Base-by-base conservation (phyloP, 1,139 yeast genomes). In the Geotrichum reessii region DNA sequence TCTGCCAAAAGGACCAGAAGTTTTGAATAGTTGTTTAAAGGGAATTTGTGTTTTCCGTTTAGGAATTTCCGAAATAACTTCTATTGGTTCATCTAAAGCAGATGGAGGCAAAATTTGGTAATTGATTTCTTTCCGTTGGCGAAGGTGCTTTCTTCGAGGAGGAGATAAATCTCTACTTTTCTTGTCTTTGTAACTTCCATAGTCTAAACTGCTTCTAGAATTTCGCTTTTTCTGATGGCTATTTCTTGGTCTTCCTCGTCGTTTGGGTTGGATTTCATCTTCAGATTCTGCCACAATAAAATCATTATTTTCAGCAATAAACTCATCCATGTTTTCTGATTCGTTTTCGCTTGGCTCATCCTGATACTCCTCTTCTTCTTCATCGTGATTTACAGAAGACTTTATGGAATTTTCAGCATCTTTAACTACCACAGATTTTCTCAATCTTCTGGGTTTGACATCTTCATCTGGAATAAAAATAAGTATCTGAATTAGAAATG, bases 81-180 rank as follows among this genome's bases (percentile, higher is more conserved):
- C 66, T 1, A 63, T 62, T 46, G 80, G 80, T 52, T 76, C 77
- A 64, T 78, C 81, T 42, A 71, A 68, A 3, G 74, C 66, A 7
- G 89, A 76, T 0, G 96, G 96, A 1, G 97, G 96, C 0, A 96
- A 93, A 5, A 91, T 79, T n/a, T 87, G 82, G 70, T 91, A 91
- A 68, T 91, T 88, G 17, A 91, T 84, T 47, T 83, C 84, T 61
- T 87, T 85, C 60, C 97, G 75, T 65, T 89, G 93, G 63, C 97
- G 80, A 52, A 89, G 76, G 58, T 87, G 85, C 67, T 87, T 86
- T 66, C 75, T 70, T 40, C 82, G 74, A 9, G 79, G 79, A n/a
- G 81, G 77, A 22, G 75, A 69, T 0, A 84, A 83, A 0, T 81
- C 77, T 14, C 42, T 31, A 3, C 11, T 37, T 14, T 37, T n/a